phyloP scores from a whole-genome alignment of 2,329 filamentous ascomycete genomes.

The Pseudogymnoascus sp. region DNA sequence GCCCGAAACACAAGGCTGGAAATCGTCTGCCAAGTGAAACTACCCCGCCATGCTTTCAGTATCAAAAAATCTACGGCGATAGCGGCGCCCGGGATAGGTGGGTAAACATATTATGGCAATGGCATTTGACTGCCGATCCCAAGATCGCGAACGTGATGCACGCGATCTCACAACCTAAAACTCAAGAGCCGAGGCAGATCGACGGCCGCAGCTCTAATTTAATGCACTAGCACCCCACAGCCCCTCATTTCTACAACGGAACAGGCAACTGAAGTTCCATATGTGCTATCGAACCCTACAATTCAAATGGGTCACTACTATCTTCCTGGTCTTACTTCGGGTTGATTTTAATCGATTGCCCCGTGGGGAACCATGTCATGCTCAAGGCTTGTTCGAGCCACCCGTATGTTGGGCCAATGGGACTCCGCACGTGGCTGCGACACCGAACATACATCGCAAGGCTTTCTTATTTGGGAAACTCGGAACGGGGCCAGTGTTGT shows the following conservation, averaged over 20 bases:
- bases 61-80: background rate
- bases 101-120: background rate
- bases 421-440: background rate
- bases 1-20: background rate
- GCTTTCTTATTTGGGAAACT: background rate
- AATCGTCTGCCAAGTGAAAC: background rate
- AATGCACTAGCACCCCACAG: background rate
- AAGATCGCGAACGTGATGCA: background rate
- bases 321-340: background rate
- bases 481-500: background rate
- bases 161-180: background rate
- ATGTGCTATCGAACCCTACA: background rate
- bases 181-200: background rate
- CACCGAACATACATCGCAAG: background rate
- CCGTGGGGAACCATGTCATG: background rate
- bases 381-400: background rate
- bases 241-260: background rate
- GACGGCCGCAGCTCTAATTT: background rate
- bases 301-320: background rate
- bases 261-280: background rate
- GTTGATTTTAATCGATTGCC: background rate
- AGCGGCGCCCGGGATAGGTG: background rate
- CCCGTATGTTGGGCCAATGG: background rate
- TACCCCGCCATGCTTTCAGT: background rate
- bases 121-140: constrained; percentile 1